Conservation (phyloP, 371 early-diverging fungal species). For the Mortierella sp. region DNA sequence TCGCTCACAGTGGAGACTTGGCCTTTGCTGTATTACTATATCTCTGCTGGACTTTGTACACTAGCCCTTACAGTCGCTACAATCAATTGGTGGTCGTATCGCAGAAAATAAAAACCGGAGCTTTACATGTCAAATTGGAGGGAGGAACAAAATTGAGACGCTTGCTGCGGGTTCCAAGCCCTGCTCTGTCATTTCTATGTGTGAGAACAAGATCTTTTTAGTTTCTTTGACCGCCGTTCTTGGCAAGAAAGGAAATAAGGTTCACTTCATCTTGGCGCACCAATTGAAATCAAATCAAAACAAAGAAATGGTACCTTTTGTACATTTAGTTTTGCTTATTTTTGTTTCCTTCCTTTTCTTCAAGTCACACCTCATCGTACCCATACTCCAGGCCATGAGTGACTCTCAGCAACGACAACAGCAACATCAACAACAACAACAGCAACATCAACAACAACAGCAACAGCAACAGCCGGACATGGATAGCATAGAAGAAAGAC, state of each 20-base stretch:
- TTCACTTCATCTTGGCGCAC: background rate
- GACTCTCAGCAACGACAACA: background rate
- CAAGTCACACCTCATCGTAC: background rate
- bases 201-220: too few relatives aligned
- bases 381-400: background rate
- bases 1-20: background rate
- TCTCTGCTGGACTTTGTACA: background rate
- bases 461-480: background rate
- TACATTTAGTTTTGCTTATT: background rate
- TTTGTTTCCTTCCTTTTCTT: background rate
- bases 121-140: too few relatives aligned
- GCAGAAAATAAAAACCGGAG: background rate
- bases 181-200: too few relatives aligned
- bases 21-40: background rate
- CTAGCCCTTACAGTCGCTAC: background rate
- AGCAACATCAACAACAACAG: background rate
- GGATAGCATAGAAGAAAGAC: background rate
- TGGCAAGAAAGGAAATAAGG: conserved; percentile 1
- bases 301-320: too few relatives aligned
- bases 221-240: background rate
- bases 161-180: too few relatives aligned
- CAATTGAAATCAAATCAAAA: background rate
- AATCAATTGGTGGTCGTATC: background rate
- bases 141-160: too few relatives aligned
- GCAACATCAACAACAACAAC: too few relatives aligned